phyloP scores from a whole-genome alignment of 106 monocot genomes.

The Narthecium ossifragum region DNA sequence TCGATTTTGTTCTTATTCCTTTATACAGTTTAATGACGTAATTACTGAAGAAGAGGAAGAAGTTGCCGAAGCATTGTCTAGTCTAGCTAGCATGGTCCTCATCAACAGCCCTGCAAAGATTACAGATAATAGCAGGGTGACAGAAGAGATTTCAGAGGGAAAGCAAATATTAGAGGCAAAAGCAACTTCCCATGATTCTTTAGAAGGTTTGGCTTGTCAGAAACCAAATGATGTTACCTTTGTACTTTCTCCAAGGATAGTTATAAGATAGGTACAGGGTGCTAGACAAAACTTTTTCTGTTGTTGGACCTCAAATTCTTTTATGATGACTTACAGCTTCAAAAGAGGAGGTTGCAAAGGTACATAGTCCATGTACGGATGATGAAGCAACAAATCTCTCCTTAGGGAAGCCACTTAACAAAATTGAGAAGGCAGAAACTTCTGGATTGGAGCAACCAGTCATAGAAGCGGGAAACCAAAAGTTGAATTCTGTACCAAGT shows the following conservation, averaged over 20 bases:
- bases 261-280: background rate
- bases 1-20: background rate
- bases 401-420: background rate
- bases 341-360: slow-evolving; percentile 9
- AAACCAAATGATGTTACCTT: background rate
- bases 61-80: slow-evolving; percentile 32
- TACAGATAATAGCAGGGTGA: background rate
- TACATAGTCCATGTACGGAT: background rate
- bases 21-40: slow-evolving; percentile 9
- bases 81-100: slow-evolving; percentile 14
- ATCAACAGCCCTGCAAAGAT: background rate
- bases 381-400: slow-evolving; percentile 1
- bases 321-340: slow-evolving; percentile 6
- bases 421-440: slow-evolving; percentile 2
- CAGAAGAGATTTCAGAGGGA: slow-evolving; percentile 10
- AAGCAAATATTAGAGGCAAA: slow-evolving; percentile 2
- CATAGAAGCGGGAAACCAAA: slow-evolving; percentile 2
- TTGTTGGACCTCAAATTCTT: background rate
- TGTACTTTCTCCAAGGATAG: background rate
- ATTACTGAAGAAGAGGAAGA: slow-evolving; percentile 48
- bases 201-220: slow-evolving; percentile 19
- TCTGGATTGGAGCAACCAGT: slow-evolving; percentile 1
- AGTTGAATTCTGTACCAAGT: no score
- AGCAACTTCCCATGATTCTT: no score
- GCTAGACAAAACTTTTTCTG: background rate